phyloP scores from a whole-genome alignment of 805 yeast species.

The Teunomyces pallodes region DNA sequence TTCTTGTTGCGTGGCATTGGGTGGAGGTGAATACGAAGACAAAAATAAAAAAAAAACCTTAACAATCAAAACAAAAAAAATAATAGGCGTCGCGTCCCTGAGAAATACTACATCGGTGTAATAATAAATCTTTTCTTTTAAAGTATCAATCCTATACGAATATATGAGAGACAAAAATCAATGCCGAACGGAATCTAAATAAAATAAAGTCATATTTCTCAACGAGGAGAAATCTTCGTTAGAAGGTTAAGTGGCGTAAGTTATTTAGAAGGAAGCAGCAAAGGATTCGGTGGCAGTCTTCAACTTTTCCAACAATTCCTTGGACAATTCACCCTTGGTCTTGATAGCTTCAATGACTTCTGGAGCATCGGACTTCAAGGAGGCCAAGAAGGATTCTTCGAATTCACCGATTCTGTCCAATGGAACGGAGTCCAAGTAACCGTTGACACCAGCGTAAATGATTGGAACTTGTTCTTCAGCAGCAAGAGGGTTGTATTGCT shows the following conservation, averaged over 20 bases:
- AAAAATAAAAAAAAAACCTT: not conserved
- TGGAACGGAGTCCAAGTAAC: conserved; percentile 88
- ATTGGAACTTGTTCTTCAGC: conserved; percentile 99
- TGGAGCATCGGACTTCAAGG: conserved; percentile 87
- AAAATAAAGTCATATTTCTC: conserved; percentile 8
- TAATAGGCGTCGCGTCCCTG: not conserved
- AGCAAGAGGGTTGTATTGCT: conserved; percentile 93
- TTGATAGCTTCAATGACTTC: conserved; percentile 81
- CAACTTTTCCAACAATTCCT: conserved; percentile 82
- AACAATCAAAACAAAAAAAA: not conserved
- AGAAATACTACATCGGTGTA: not conserved
- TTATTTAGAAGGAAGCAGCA: conserved; percentile 73
- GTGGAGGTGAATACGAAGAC: not conserved
- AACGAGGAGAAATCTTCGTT: conserved; percentile 6
- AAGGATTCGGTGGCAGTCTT: conserved; percentile 91
- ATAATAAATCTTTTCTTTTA: conserved; percentile 9
- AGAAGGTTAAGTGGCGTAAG: not conserved
- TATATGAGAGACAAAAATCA: conserved; percentile 7
- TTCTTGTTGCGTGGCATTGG: conserved; percentile 3
- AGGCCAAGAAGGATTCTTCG: conserved; percentile 88
- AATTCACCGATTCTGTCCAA: conserved; percentile 84
- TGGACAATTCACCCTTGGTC: conserved; percentile 85
- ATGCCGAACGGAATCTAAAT: conserved; percentile 10
- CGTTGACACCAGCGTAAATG: conserved; percentile 99
- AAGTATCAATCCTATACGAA: conserved; percentile 6